Base-by-base conservation (phyloP, 108 stramenopile species). In the Thalassiosira profunda region DNA sequence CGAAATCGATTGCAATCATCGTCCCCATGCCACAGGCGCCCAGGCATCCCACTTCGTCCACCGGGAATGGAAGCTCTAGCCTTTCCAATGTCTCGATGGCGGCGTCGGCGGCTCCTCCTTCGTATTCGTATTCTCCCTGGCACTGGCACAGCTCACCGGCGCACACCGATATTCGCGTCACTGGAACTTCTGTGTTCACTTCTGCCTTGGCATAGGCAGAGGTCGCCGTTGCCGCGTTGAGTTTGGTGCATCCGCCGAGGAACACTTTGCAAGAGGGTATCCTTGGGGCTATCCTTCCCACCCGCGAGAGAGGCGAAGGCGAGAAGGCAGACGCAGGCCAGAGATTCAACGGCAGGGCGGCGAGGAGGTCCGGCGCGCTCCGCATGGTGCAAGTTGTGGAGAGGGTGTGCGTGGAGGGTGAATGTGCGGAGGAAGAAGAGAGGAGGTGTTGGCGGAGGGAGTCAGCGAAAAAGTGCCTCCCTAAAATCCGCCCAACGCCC, bases 1-100 rank as follows among this genome's bases (percentile, higher is more conserved):
- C 79, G 46, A 64, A 84, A 58, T 84, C 83, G 51, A 84, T 84
- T 29, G 83, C 79, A 45, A 84, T 62, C 83, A 84, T 84, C 15
- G 83, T 80, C n/a, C 79, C 83, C 70, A 76, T 76, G 21, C 83
- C 83, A 48, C 83, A 84, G 6, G 79, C 83, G 12, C 83, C 83
- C 28, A 84, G 45, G 41, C 83, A 84, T 15, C 74, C 74, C 43
- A 80, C 79, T 40, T 84, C 79, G 43, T 84, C 79, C 24, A 84
- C 61, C 15, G 79, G 51, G 58, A 80, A 84, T 42, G 74, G 63
- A 24, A 84, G 49, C 36, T 62, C 53, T 21, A 76, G 31, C 29
- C 63, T 46, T 36, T 62, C 51, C 29, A 84, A 48, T 15, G 61
- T 65, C 43, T 72, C 23, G 26, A 84, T 45, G 18, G 62, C 75